phyloP scores from a whole-genome alignment of 1,284 basidiomycete genomes.

The Schizopora paradoxa region DNA sequence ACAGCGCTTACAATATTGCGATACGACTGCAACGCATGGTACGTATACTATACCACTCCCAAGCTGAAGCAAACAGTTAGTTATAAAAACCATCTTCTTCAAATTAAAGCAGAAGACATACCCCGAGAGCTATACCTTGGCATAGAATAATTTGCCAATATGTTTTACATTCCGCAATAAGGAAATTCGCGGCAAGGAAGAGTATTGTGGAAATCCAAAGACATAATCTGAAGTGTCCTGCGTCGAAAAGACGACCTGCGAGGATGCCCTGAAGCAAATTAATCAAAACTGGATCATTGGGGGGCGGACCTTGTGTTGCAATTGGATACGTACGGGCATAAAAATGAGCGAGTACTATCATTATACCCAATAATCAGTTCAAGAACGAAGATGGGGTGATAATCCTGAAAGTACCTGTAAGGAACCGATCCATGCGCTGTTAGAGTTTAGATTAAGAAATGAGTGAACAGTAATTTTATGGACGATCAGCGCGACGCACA shows the following conservation, averaged over 20 bases:
- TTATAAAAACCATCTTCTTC: background rate
- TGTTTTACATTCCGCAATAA: constrained; percentile 46
- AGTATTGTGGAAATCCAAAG: constrained; percentile 36
- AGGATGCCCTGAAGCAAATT: constrained; percentile 29
- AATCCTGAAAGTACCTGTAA: constrained; percentile 25
- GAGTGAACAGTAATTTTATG: constrained; percentile 17
- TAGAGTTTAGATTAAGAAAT: background rate
- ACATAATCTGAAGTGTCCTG: constrained; percentile 47
- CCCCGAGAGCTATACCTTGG: constrained; percentile 47
- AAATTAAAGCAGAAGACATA: constrained; percentile 23
- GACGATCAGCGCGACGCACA: constrained; percentile 23
- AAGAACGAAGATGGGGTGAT: constrained; percentile 21
- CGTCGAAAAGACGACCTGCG: constrained; percentile 51
- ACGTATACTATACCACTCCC: constrained; percentile 43
- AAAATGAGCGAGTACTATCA: constrained; percentile 39
- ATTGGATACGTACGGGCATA: constrained; percentile 9
- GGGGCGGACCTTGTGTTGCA: background rate
- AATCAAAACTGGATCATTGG: background rate
- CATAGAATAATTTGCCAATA: constrained; percentile 58
- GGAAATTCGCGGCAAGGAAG: constrained; percentile 52
- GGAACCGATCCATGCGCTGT: constrained; percentile 34
- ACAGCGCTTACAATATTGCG: constrained; percentile 38
- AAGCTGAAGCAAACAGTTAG: constrained; percentile 24
- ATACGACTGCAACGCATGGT: constrained; percentile 40
- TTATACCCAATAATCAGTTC: constrained; percentile 17